Evolutionary conservation across 176 grass and related monocot genomes (phyloP).

Genomic region (Eleusine coracana): DNA sequence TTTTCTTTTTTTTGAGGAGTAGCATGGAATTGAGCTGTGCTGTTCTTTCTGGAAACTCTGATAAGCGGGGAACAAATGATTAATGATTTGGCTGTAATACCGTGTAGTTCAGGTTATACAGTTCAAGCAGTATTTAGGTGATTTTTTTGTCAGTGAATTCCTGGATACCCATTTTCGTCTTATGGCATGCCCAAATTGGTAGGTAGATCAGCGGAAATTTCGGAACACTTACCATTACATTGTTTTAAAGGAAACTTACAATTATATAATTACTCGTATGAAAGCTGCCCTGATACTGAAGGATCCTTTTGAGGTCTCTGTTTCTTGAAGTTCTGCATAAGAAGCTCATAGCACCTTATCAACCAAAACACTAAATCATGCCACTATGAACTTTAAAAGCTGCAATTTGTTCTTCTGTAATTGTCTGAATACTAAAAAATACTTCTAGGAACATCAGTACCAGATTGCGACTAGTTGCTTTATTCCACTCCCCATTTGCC

Average conservation of each 20-base stretch:
- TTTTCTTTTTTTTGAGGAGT: too few species aligned
- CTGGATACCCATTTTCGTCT: neutral
- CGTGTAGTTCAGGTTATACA: neutral
- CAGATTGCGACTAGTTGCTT: neutral
- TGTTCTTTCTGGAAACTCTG: neutral
- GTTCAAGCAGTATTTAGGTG: neutral
- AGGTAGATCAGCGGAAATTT: neutral
- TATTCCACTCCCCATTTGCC: neutral
- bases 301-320: neutral
- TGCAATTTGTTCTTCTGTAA: neutral
- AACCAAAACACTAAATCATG: neutral
- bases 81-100: neutral
- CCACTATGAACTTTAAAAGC: neutral
- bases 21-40: too few species aligned
- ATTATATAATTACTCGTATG: neutral
- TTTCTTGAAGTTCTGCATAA: neutral
- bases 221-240: neutral
- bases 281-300: neutral
- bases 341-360: neutral
- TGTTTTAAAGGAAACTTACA: too few species aligned
- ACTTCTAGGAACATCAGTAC: neutral
- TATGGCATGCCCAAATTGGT: neutral
- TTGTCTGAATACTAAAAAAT: neutral
- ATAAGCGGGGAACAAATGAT: neutral
- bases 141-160: neutral